phyloP scores from a whole-genome alignment of 257 asterid genomes.

The Forsythia viridissima region DNA sequence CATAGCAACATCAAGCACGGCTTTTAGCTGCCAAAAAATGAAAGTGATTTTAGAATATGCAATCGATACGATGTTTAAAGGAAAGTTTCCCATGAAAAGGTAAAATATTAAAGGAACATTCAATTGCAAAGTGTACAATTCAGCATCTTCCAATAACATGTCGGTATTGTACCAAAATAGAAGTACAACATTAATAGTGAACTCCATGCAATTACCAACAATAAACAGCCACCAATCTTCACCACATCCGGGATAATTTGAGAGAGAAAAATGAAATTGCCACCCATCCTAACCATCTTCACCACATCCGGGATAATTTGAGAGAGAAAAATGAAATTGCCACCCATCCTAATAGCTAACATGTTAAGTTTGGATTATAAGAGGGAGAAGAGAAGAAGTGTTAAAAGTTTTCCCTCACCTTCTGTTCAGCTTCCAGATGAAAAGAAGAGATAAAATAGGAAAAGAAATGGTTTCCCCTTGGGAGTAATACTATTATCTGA shows the following conservation, averaged over 20 bases:
- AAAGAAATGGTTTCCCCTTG: neutral
- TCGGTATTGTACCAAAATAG: neutral
- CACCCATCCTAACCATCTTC: neutral
- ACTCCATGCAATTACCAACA: neutral
- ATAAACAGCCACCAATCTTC: slow-evolving; percentile 1
- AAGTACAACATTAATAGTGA: slow-evolving; percentile 5
- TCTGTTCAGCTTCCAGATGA: neutral
- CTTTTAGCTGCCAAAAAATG: slow-evolving; percentile 52
- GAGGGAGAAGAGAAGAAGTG: neutral
- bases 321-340: neutral
- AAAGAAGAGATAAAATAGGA: neutral
- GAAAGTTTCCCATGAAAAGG: neutral
- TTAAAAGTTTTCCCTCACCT: neutral
- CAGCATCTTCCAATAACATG: slow-evolving; percentile 5
- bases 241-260: slow-evolving; percentile 3
- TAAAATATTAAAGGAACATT: slow-evolving; percentile 5
- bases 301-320: slow-evolving; percentile 3
- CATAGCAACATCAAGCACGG: slow-evolving; percentile 66
- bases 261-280: neutral
- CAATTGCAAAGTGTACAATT: neutral
- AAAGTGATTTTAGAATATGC: slow-evolving; percentile 7
- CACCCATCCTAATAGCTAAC: neutral
- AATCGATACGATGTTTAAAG: neutral
- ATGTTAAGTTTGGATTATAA: neutral
- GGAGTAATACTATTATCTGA: neutral